Percentiles rank a stretch among this genome's conserved stretches.
These are phyloP conservation scores for Phlebiopsis flavidoalba DNA, from an alignment of 768 basidiomycete species.

Conservation along the genomic window DNA sequence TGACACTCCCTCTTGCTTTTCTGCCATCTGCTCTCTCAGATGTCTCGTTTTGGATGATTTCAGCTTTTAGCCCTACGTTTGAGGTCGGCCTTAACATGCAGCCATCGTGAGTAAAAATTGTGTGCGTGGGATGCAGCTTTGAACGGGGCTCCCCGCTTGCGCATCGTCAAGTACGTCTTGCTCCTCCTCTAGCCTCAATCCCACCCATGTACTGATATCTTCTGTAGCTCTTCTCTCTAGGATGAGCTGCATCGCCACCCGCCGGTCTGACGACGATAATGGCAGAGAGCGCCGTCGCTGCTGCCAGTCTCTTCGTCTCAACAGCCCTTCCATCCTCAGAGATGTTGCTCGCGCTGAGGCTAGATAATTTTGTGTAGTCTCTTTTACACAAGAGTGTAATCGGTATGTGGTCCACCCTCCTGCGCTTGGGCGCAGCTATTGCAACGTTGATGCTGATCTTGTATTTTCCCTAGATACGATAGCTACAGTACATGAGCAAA, in stretches of 20 bases:
- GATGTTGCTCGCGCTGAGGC: not conserved
- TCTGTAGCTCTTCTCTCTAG: not conserved
- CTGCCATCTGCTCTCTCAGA: not conserved
- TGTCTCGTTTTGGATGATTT: not conserved
- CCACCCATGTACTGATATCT: not conserved
- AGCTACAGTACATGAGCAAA: not conserved
- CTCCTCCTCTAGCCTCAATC: not conserved
- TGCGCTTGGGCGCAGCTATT: not conserved
- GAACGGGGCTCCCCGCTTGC: not conserved
- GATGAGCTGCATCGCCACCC: not conserved
- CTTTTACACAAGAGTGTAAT: not conserved
- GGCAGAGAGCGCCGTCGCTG: not conserved
- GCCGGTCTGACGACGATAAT: not conserved
- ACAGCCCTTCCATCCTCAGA: too few relatives aligned
- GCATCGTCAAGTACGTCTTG: not conserved
- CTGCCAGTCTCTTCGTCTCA: not conserved
- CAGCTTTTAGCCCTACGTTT: not conserved
- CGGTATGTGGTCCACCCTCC: not conserved
- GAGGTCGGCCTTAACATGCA: not conserved
- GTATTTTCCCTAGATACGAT: not conserved
- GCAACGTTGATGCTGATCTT: not conserved
- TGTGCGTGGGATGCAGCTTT: not conserved
- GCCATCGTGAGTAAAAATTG: constrained; percentile 2
- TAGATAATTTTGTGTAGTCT: not conserved
- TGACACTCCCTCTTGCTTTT: not conserved